Percentiles rank a stretch among this genome's conserved stretches.
Evolutionary conservation across 805 yeast genomes (phyloP).

Genomic region (Myxozyma kluyveri): DNA sequence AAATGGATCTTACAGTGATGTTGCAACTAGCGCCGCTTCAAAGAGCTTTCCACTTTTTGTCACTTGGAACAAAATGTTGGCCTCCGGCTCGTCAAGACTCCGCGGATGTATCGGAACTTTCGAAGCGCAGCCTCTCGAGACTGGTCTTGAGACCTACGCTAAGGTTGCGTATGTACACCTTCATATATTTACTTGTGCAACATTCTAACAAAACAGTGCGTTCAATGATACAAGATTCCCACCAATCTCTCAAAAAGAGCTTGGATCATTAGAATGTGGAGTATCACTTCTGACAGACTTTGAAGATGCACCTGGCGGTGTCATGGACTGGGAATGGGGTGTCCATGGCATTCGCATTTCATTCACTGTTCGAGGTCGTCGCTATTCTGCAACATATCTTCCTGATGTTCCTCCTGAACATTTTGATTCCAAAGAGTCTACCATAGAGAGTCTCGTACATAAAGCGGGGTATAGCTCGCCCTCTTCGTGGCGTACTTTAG

Average conservation of each 20-base stretch:
- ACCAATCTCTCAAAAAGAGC: conserved; percentile 58
- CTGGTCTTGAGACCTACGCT: conserved; percentile 63
- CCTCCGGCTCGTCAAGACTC: conserved; percentile 39
- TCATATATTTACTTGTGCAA: conserved; percentile 17
- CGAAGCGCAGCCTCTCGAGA: conserved; percentile 48
- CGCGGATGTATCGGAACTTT: conserved; percentile 97
- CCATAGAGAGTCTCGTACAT: conserved; percentile 63
- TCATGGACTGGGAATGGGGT: conserved; percentile 78
- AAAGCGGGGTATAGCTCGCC: conserved; percentile 60
- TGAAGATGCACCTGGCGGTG: conserved; percentile 46
- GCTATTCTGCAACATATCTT: conserved; percentile 68
- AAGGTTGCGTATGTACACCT: conserved; percentile 46
- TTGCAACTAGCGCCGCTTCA: not conserved
- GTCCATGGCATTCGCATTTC: conserved; percentile 70
- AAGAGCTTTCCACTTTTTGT: conserved; percentile 72
- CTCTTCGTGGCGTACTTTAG: conserved; percentile 39
- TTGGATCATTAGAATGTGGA: conserved; percentile 51
- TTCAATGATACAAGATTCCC: conserved; percentile 73
- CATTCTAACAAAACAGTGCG: conserved; percentile 46
- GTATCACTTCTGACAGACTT: conserved; percentile 67
- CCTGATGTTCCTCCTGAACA: conserved; percentile 91
- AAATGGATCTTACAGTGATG: no score
- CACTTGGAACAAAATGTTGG: conserved; percentile 62
- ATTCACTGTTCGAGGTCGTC: conserved; percentile 44
- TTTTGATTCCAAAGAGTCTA: conserved; percentile 71